Evolutionary conservation across 805 yeast species (phyloP), one percentile per base, ranked within the genome.

Genomic region (Jamesozyma rosinii): DNA sequence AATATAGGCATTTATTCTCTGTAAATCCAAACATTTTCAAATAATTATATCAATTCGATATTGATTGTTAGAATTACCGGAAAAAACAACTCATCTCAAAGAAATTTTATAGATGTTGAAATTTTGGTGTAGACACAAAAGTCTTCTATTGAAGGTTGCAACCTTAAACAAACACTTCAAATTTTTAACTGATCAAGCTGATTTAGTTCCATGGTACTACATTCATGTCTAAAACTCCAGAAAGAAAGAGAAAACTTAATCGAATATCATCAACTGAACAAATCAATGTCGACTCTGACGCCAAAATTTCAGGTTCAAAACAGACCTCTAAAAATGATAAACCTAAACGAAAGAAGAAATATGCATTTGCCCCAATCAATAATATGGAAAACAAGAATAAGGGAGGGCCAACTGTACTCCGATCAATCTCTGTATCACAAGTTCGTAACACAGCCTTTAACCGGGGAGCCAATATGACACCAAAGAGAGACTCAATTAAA

Each of bases 381-480:
- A 57, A 50, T n/a, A 27, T 56, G 9, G 47, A 44, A n/a, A 18
- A 38, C 4, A 32, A 31, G 13, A 21, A 29, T 9, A 43, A 42
- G 8, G 38, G 37, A 9, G 51, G 46, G 21, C 24, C 45, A 5
- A 42, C 43, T 14, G 53, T 57, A 3, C 42, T 61, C 19, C 48
- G 49, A 35, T 54, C 65, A 3, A 56, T 59, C 15, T 52, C 65
- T 10, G 58, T 57, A 5, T 55, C 64, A 3, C 61, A 58, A 37
- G 49, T 61, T 3, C 46, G 63, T 42, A 57, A 58, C 44, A 54
- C 51, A 2, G 45, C 48, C 17, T 32, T 21, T 32, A 31, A 4
- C n/a, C 44, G 38, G 11, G 43, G 29, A 18, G 26, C 26, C 4
- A 32, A 27, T 3, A 11, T 32, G 3, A 18, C 24, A 8, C 38